A percentile compares a stretch with the other conserved stretches of the same genome.
phyloP scores from a whole-genome alignment of 2,329 filamentous ascomycete genomes.

The Exutisphaerella laricina region DNA sequence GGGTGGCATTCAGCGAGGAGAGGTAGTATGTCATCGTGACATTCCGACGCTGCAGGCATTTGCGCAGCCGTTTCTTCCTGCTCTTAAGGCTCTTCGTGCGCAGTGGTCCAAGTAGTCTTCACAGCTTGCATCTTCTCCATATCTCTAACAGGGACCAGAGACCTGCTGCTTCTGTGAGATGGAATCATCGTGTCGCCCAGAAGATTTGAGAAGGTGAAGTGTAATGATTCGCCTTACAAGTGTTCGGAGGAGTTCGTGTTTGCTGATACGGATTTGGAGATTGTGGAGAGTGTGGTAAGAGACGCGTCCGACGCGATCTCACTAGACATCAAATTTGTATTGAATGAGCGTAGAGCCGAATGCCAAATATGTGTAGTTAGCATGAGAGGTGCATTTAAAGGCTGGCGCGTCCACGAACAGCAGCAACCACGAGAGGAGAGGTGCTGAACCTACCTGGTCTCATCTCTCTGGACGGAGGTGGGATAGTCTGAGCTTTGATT shows the following conservation, averaged over 20 bases:
- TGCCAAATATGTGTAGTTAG: no score
- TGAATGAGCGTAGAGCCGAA: no score
- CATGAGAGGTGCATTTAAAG: not conserved
- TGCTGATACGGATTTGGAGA: not conserved
- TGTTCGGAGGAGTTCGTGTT: not conserved
- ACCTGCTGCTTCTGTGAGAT: conserved; percentile 39
- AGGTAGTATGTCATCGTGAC: conserved; percentile 42
- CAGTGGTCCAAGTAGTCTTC: conserved; percentile 6
- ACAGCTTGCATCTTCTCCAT: conserved; percentile 35
- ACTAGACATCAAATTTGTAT: not conserved
- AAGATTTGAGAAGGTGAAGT: not conserved
- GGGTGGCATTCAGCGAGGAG: conserved; percentile 47
- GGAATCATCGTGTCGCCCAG: conserved; percentile 37
- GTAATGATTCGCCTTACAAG: not conserved
- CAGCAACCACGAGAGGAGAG: not conserved
- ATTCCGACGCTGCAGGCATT: conserved; percentile 27
- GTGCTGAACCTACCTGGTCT: not conserved
- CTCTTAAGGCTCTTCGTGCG: conserved; percentile 27
- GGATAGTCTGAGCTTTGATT: not conserved
- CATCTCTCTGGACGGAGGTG: not conserved
- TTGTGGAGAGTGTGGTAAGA: conserved; percentile 8
- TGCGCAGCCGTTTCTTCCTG: conserved; percentile 14
- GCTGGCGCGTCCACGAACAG: not conserved
- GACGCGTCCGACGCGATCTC: conserved; percentile 9
- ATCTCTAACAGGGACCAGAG: conserved; percentile 40